phyloP scores from a whole-genome alignment of 2,329 filamentous ascomycete genomes.

The Alternaria triticina region DNA sequence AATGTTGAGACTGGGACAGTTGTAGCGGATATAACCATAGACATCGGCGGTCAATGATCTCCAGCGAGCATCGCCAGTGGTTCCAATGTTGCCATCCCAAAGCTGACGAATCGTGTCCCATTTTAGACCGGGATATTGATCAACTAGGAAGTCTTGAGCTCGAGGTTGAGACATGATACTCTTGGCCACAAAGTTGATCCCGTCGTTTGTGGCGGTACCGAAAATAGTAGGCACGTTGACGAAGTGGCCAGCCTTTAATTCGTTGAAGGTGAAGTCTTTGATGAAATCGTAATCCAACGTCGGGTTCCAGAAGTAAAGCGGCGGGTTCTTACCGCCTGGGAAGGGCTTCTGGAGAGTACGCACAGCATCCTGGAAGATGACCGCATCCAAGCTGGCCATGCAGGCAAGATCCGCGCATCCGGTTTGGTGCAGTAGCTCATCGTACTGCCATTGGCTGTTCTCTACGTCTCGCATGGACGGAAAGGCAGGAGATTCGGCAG shows the following conservation, averaged over 20 bases:
- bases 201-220: constrained; percentile 55
- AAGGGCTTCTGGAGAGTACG: constrained; percentile 45
- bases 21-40: constrained; percentile 59
- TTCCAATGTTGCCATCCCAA: constrained; percentile 38
- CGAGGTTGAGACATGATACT: constrained; percentile 40
- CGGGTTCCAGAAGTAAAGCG: constrained; percentile 53
- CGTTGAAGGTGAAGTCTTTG: constrained; percentile 47
- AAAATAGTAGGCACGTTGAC: constrained; percentile 52
- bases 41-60: constrained; percentile 49
- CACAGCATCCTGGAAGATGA: constrained; percentile 48
- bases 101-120: constrained; percentile 33
- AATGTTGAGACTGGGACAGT: constrained; percentile 54
- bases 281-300: constrained; percentile 53
- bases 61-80: constrained; percentile 35
- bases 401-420: constrained; percentile 50
- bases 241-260: constrained; percentile 47
- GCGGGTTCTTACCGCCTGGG: constrained; percentile 41
- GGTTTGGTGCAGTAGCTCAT: constrained; percentile 42
- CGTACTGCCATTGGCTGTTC: constrained; percentile 53
- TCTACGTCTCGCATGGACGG: constrained; percentile 48
- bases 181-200: constrained; percentile 49
- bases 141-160: constrained; percentile 46
- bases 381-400: constrained; percentile 45
- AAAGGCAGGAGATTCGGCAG: constrained; percentile 45
- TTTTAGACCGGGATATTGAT: constrained; percentile 48